phyloP scores from a whole-genome alignment of 164 flowering plant genomes.

The Sedum album region DNA sequence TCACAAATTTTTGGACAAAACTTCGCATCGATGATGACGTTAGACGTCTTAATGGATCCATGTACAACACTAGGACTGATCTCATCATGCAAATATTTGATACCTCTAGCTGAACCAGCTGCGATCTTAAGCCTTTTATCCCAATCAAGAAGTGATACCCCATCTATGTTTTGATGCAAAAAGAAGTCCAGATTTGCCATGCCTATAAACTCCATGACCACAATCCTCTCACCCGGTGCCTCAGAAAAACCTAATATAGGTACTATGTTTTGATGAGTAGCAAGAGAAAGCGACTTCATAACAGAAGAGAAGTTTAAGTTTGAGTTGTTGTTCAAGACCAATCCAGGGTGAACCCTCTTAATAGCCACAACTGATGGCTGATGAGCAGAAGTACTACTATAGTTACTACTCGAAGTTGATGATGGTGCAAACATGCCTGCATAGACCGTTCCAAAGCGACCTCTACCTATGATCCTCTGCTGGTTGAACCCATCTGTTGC shows the following conservation, averaged over 20 bases:
- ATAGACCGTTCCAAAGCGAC: constrained; percentile 61
- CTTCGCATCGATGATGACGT: constrained; percentile 45
- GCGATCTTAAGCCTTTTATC: constrained; percentile 40
- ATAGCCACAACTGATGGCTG: constrained; percentile 38
- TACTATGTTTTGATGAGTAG: constrained; percentile 55
- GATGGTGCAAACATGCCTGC: constrained; percentile 23
- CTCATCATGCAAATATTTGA: constrained; percentile 59
- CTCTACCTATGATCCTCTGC: constrained; percentile 44
- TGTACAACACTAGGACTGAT: constrained; percentile 47
- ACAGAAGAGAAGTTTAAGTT: constrained; percentile 49
- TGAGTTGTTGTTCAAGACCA: constrained; percentile 52
- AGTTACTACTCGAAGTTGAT: neutral
- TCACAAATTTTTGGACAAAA: constrained; percentile 53
- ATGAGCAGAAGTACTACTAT: neutral
- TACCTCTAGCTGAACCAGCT: constrained; percentile 55
- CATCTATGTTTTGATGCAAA: constrained; percentile 38
- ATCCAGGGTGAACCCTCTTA: constrained; percentile 50
- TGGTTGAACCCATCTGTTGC: constrained; percentile 68
- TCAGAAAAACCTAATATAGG: constrained; percentile 59
- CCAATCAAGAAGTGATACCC: constrained; percentile 44
- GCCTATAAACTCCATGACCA: constrained; percentile 47
- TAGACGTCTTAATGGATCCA: constrained; percentile 67
- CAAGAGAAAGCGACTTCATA: constrained; percentile 46
- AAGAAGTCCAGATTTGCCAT: constrained; percentile 54
- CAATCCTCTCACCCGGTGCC: constrained; percentile 78